Evolutionary conservation across 306 rosid genomes (phyloP).

Genomic region (Sicyos edulis): DNA sequence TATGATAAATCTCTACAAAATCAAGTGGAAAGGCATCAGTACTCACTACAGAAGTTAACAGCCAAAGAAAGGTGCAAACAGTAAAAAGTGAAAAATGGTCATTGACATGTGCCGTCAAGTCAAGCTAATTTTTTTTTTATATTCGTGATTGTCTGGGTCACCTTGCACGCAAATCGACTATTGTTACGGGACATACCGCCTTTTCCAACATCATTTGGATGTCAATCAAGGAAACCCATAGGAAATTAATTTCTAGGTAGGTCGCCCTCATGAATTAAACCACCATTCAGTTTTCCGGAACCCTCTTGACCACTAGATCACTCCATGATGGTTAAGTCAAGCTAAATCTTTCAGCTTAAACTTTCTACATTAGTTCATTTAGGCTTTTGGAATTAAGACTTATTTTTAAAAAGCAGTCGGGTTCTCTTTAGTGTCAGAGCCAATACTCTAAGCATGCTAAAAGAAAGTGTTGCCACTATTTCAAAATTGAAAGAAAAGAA

Average conservation of each 20-base stretch:
- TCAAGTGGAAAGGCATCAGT: neutral
- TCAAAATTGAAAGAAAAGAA: neutral
- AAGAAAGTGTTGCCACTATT: neutral
- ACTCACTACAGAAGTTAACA: neutral
- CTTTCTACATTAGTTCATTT: neutral
- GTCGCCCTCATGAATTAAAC: no score
- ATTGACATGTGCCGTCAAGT: neutral
- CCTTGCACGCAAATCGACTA: no score
- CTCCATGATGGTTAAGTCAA: no score
- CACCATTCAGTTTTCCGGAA: no score
- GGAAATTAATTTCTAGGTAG: no score
- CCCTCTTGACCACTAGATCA: no score
- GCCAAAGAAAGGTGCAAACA: conserved; percentile 5
- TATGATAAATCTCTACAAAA: conserved; percentile 77
- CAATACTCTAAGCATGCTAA: conserved; percentile 5
- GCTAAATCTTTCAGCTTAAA: neutral
- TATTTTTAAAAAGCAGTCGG: neutral
- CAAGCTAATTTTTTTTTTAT: no score
- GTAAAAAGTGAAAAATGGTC: neutral
- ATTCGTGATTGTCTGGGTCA: no score
- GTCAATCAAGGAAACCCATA: no score
- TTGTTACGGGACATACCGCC: no score
- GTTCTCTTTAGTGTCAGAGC: neutral
- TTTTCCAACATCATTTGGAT: no score
- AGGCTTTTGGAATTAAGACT: neutral